A percentile compares a stretch with the other conserved stretches of the same genome.
Conservation (phyloP, 768 basidiomycete species). For the Chiua virens region DNA sequence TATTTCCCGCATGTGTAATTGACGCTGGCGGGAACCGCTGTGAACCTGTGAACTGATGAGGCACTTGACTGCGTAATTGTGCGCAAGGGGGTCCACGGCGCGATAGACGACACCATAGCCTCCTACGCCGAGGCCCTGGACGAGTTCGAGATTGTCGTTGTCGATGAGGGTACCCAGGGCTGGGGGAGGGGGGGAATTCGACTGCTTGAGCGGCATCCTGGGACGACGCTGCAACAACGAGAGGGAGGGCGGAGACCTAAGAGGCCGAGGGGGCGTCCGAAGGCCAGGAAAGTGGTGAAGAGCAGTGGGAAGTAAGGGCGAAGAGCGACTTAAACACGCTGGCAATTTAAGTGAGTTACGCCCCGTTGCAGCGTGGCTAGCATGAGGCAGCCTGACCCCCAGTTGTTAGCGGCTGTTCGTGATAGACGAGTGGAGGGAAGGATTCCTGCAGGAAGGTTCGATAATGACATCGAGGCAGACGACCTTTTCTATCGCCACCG, state of each 20-base stretch:
- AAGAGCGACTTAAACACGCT: conserved; percentile 20
- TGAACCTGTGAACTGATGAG: conserved; percentile 56
- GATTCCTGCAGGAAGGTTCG: conserved; percentile 27
- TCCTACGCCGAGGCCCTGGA: conserved; percentile 86
- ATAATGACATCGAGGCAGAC: conserved; percentile 22
- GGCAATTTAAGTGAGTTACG: conserved; percentile 34
- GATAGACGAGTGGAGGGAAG: conserved; percentile 33
- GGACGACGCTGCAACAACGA: conserved; percentile 17
- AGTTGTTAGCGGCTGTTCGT: conserved; percentile 30
- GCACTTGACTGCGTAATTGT: conserved; percentile 90
- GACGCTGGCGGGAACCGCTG: conserved; percentile 54
- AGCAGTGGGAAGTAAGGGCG: conserved; percentile 26
- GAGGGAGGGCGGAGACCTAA: conserved; percentile 15
- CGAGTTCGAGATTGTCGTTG: conserved; percentile 76
- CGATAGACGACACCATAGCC: conserved; percentile 97
- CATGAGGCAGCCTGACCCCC: conserved; percentile 36
- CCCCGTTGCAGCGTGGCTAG: conserved; percentile 35
- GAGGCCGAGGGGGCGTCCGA: conserved; percentile 26
- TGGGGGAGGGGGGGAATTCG: conserved; percentile 47
- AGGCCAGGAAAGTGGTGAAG: conserved; percentile 19
- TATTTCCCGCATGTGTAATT: conserved; percentile 88
- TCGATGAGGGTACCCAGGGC: conserved; percentile 80
- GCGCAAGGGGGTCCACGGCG: conserved; percentile 59
- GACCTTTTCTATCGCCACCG: conserved; percentile 32
- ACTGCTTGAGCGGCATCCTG: conserved; percentile 34